Conservation (phyloP, 2,329 filamentous ascomycete species). For the Pseudomassariella vexata region DNA sequence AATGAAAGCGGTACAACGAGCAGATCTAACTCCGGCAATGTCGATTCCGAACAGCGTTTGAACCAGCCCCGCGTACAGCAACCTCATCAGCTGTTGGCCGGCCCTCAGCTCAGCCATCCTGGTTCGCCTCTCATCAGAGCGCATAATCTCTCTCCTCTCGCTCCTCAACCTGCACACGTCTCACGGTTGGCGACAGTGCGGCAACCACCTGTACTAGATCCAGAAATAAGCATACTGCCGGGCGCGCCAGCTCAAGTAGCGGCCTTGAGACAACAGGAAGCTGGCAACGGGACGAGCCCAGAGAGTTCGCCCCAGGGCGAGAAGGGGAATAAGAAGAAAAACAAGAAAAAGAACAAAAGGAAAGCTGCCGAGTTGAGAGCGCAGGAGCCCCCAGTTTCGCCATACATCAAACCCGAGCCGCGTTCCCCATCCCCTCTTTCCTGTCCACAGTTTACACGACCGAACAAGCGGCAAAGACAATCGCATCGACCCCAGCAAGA, state of each 20-base stretch:
- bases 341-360: slow-evolving; percentile 47
- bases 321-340: slow-evolving; percentile 43
- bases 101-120: slow-evolving; percentile 32
- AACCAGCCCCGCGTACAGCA: slow-evolving; percentile 27
- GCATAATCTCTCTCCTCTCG: slow-evolving; percentile 67
- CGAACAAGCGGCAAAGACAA: slow-evolving; percentile 52
- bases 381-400: slow-evolving; percentile 32
- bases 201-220: slow-evolving; percentile 22
- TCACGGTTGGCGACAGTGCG: slow-evolving; percentile 48
- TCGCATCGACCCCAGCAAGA: slow-evolving; percentile 33
- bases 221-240: slow-evolving; percentile 26
- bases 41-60: slow-evolving; percentile 27
- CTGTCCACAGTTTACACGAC: slow-evolving; percentile 45
- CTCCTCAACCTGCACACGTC: slow-evolving; percentile 69
- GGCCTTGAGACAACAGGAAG: slow-evolving; percentile 49
- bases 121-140: slow-evolving; percentile 63
- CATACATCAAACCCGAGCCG: slow-evolving; percentile 61
- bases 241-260: slow-evolving; percentile 48
- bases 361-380: slow-evolving; percentile 45
- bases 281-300: slow-evolving; percentile 44
- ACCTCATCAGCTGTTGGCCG: slow-evolving; percentile 28
- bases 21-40: slow-evolving; percentile 33
- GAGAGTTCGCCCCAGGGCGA: slow-evolving; percentile 54
- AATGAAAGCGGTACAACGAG: slow-evolving; percentile 34
- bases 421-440: slow-evolving; percentile 55